phyloP scores from a whole-genome alignment of 2,329 filamentous ascomycete species.

The Talaromyces sp. region DNA sequence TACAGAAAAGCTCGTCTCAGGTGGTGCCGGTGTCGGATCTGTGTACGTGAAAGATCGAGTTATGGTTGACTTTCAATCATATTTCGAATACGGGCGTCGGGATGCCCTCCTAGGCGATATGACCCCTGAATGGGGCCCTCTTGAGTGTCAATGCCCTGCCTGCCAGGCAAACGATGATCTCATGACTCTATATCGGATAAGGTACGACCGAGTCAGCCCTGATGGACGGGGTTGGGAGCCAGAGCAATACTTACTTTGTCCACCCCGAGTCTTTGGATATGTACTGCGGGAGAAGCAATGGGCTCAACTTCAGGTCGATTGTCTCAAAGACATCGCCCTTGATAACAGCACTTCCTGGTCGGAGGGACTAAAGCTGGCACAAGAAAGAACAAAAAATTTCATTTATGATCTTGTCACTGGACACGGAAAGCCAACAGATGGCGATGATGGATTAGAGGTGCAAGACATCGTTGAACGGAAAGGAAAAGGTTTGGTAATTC shows the following conservation, averaged over 20 bases:
- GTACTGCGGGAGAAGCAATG: too few relatives aligned
- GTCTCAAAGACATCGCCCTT: too few relatives aligned
- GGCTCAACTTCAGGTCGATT: too few relatives aligned
- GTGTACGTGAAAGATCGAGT: background rate
- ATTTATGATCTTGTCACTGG: too few relatives aligned
- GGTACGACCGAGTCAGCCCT: background rate
- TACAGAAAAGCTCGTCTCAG: background rate
- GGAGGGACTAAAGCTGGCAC: too few relatives aligned
- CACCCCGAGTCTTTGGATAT: too few relatives aligned
- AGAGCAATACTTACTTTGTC: too few relatives aligned
- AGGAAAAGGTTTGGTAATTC: background rate
- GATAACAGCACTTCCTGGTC: too few relatives aligned
- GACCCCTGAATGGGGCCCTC: background rate
- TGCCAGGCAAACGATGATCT: background rate
- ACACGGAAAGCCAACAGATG: too few relatives aligned
- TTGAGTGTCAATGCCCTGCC: too few relatives aligned
- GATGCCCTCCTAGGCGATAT: background rate
- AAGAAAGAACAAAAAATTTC: too few relatives aligned
- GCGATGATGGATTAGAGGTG: too few relatives aligned
- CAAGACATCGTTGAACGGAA: background rate
- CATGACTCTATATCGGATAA: background rate
- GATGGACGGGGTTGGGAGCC: background rate
- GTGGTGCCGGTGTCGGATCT: background rate
- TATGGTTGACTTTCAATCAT: background rate
- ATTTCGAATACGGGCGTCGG: background rate